These are phyloP conservation scores for Aspergillus steynii DNA, from an alignment of 495 filamentous ascomycete genomes.

Conservation along the genomic window DNA sequence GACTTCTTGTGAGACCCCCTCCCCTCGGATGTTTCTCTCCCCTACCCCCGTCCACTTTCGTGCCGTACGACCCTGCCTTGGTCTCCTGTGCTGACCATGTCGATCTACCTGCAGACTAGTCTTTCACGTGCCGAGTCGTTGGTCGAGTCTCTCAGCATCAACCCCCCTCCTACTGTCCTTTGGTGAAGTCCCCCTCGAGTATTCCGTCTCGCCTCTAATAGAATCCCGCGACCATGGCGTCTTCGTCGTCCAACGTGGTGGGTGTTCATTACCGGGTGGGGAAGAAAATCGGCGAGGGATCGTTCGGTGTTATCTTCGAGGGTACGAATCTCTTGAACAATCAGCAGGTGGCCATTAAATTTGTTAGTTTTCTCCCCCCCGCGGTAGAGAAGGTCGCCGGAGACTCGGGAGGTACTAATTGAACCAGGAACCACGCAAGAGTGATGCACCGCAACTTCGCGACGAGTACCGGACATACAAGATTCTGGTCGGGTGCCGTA, in stretches of 20 bases:
- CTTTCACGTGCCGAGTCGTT: conserved; percentile 34
- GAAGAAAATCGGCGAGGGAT: conserved; percentile 99
- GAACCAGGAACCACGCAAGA: conserved; percentile 90
- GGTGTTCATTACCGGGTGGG: conserved; percentile 98
- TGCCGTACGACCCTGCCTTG: not conserved
- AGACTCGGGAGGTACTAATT: conserved; percentile 18
- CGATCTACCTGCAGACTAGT: conserved; percentile 13
- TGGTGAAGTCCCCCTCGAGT: conserved; percentile 25
- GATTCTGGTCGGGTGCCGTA: conserved; percentile 98
- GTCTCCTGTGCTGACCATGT: conserved; percentile 3
- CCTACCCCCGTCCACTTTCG: not conserved
- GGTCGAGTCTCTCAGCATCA: conserved; percentile 29
- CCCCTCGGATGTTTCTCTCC: not conserved
- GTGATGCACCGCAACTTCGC: conserved; percentile 94
- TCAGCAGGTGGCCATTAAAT: conserved; percentile 99
- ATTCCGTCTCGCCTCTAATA: conserved; percentile 14
- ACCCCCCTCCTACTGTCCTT: conserved; percentile 26
- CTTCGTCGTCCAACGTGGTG: conserved; percentile 95
- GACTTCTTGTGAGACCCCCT: conserved; percentile 20
- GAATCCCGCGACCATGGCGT: conserved; percentile 64
- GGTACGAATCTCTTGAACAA: conserved; percentile 98
- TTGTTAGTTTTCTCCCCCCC: conserved; percentile 61
- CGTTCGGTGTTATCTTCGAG: conserved; percentile 98
- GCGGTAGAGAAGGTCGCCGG: not conserved
- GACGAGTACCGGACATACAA: conserved; percentile 99